These are phyloP conservation scores for Abrus pulchellus DNA, from an alignment of 306 rosid species.

Conservation along the genomic window DNA sequence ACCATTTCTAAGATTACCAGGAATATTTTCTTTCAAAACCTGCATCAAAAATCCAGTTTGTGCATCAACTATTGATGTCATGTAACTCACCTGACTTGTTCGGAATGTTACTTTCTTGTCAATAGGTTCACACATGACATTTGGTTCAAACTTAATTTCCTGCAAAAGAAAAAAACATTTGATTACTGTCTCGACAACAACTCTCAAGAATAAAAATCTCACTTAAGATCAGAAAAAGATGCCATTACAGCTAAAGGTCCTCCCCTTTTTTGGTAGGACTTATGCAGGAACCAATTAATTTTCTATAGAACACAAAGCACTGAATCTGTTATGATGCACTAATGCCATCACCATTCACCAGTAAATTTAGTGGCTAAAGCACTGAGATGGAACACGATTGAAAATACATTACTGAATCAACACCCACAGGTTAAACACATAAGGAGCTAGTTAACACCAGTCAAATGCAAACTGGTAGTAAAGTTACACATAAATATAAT, in stretches of 20 bases:
- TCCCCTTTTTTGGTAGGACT: not conserved
- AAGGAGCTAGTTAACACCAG: conserved; percentile 7
- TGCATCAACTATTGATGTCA: conserved; percentile 6
- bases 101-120: conserved; percentile 85
- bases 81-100: conserved; percentile 72
- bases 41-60: not conserved
- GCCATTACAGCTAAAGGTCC: not conserved
- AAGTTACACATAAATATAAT: not conserved
- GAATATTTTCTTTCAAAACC: conserved; percentile 13
- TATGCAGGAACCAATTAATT: not conserved
- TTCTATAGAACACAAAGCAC: conserved; percentile 7
- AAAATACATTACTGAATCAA: conserved; percentile 11
- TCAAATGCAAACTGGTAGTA: not conserved
- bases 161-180: conserved; percentile 42
- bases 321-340: not conserved
- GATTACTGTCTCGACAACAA: not conserved
- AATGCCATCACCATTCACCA: not conserved
- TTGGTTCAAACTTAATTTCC: conserved; percentile 96
- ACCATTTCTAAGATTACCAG: conserved; percentile 18
- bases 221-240: conserved; percentile 23
- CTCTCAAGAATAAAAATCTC: not conserved
- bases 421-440: conserved; percentile 8
- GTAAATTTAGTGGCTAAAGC: conserved; percentile 22
- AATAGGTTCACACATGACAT: conserved; percentile 91
- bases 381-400: conserved; percentile 4